phyloP scores from a whole-genome alignment of 805 yeast species.

The Yarrowia hollandica region DNA sequence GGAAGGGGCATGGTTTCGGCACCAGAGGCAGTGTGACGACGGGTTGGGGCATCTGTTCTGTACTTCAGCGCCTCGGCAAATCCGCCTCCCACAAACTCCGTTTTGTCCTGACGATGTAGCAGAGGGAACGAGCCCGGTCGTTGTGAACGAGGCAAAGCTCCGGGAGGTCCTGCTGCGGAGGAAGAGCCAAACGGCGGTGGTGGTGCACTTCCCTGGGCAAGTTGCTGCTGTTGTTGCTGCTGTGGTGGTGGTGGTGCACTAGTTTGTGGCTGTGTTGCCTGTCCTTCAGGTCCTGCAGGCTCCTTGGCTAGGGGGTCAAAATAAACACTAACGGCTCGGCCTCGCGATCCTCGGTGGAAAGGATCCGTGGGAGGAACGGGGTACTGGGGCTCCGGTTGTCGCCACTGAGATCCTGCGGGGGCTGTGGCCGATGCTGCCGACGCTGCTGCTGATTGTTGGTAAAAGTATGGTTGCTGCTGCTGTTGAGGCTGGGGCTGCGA shows the following conservation, averaged over 20 bases:
- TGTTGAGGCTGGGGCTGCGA: slow-evolving; percentile 29
- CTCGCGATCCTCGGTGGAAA: slow-evolving; percentile 23
- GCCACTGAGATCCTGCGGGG: slow-evolving; percentile 14
- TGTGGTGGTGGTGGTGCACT: slow-evolving; percentile 14
- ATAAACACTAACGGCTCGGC: slow-evolving; percentile 15
- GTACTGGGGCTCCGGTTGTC: slow-evolving; percentile 21
- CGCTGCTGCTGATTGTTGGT: slow-evolving; percentile 23
- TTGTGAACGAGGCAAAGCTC: slow-evolving; percentile 33
- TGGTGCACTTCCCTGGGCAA: not conserved
- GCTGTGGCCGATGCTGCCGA: slow-evolving; percentile 15
- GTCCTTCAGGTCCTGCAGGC: slow-evolving; percentile 29
- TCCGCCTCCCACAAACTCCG: slow-evolving; percentile 28
- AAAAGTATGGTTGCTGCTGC: slow-evolving; percentile 25
- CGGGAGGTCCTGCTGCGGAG: not conserved
- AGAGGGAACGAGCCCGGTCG: slow-evolving; percentile 38
- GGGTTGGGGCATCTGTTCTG: slow-evolving; percentile 9
- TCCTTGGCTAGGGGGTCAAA: slow-evolving; percentile 26
- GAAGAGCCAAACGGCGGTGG: slow-evolving; percentile 24
- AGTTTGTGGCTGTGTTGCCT: not conserved
- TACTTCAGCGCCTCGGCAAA: slow-evolving; percentile 26
- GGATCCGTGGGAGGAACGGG: slow-evolving; percentile 26
- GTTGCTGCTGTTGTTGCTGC: slow-evolving; percentile 16
- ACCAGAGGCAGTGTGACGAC: slow-evolving; percentile 26
- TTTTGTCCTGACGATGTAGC: slow-evolving; percentile 23
- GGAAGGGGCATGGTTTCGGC: slow-evolving; percentile 28